Evolutionary conservation across 108 stramenopile species (phyloP).

Genomic region (Seminavis robusta): DNA sequence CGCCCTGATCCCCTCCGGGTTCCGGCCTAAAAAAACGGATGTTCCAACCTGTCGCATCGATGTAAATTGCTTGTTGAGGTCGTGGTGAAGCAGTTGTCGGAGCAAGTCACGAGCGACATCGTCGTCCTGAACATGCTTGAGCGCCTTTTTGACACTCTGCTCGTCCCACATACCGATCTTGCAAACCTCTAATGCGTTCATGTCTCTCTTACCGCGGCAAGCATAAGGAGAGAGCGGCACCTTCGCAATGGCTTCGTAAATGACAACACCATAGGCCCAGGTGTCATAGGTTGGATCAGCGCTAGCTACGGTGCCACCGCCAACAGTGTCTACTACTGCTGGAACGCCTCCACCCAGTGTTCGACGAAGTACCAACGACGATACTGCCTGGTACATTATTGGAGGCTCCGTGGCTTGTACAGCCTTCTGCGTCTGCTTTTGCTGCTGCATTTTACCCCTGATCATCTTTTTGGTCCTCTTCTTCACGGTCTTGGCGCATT

Average conservation of each 20-base stretch:
- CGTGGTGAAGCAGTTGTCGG: slow-evolving; percentile 59
- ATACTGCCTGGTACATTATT: too few relatives aligned
- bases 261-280: slow-evolving; percentile 80
- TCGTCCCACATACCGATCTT: slow-evolving; percentile 87
- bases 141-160: slow-evolving; percentile 59
- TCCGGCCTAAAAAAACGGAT: slow-evolving; percentile 67
- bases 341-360: too few relatives aligned
- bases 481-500: too few relatives aligned
- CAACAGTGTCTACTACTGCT: too few relatives aligned
- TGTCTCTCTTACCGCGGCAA: slow-evolving; percentile 77
- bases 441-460: too few relatives aligned
- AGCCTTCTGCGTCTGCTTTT: too few relatives aligned
- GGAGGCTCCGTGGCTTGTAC: too few relatives aligned
- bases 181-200: slow-evolving; percentile 60
- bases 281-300: slow-evolving; percentile 77
- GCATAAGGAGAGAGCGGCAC: slow-evolving; percentile 75
- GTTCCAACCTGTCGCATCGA: slow-evolving; percentile 73
- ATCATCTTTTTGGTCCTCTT: too few relatives aligned
- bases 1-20: too few relatives aligned
- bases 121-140: slow-evolving; percentile 58
- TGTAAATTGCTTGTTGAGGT: slow-evolving; percentile 48
- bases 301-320: too few relatives aligned
- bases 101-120: slow-evolving; percentile 51
- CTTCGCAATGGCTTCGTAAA: slow-evolving; percentile 79
- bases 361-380: too few relatives aligned